Percentiles rank a stretch among this genome's conserved stretches.
Evolutionary conservation across 208 protist genomes (phyloP).

Genomic region (Trypanosoma avium): DNA sequence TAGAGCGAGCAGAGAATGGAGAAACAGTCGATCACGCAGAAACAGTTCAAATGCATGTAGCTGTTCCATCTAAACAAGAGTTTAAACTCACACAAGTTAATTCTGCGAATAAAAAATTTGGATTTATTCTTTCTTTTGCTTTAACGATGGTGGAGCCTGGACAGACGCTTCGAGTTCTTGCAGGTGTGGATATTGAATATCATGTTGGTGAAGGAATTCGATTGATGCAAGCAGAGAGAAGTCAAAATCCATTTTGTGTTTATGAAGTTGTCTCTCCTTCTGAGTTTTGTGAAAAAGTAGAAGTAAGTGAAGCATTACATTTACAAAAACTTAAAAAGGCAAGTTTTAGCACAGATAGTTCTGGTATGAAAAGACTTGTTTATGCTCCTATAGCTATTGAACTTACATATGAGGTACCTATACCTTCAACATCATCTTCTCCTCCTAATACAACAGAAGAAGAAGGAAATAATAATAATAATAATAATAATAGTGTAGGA

Average conservation of each 20-base stretch:
- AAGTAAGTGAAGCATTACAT: constrained; percentile 6
- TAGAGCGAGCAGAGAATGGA: constrained; percentile 45
- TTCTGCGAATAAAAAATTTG: neutral
- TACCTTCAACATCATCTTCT: neutral
- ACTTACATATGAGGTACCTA: constrained; percentile 16
- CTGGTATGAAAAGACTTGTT: constrained; percentile 6
- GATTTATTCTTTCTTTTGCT: constrained; percentile 17
- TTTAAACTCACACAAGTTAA: constrained; percentile 27
- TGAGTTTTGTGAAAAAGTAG: constrained; percentile 12
- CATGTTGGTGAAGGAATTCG: constrained; percentile 29
- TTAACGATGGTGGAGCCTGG: constrained; percentile 5
- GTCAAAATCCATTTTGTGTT: constrained; percentile 33
- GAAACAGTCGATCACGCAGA: constrained; percentile 44
- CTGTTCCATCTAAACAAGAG: constrained; percentile 32
- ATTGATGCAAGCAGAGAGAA: constrained; percentile 21
- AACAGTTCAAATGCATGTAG: constrained; percentile 37
- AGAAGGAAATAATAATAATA: neutral
- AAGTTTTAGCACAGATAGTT: neutral
- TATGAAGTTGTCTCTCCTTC: constrained; percentile 14
- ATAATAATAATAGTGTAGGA: too few species aligned
- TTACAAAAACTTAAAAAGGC: constrained; percentile 11
- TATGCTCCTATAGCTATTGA: constrained; percentile 36
- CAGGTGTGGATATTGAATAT: constrained; percentile 39
- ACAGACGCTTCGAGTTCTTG: constrained; percentile 30
- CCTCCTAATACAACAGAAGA: neutral